Percentiles rank a stretch among this genome's conserved stretches.
Conservation (phyloP, 306 rosid genomes). For the Trifolium repens region DNA sequence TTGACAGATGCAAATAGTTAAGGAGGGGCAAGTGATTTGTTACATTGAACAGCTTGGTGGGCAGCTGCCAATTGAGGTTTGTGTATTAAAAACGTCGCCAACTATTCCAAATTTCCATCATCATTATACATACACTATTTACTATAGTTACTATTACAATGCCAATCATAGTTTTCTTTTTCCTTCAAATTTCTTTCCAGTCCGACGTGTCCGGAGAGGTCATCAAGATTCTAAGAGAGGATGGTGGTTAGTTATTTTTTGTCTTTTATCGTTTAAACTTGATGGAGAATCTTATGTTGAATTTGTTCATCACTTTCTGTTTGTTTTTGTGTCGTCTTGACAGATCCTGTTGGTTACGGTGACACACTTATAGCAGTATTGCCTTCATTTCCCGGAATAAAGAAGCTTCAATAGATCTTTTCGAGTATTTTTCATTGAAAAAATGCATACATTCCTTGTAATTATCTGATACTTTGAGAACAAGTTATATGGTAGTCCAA, state of each 20-base stretch:
- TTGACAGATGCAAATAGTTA: constrained; percentile 74
- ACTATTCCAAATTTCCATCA: not conserved
- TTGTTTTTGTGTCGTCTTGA: not conserved
- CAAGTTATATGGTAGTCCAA: not conserved
- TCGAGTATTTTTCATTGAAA: not conserved
- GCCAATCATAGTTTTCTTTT: not conserved
- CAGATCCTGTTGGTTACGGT: constrained; percentile 94
- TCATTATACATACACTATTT: not conserved
- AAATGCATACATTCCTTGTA: constrained; percentile 13
- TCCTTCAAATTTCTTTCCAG: constrained; percentile 47
- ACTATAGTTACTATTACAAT: not conserved
- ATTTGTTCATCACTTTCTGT: constrained; percentile 2
- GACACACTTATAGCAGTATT: constrained; percentile 82
- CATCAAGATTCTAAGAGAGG: constrained; percentile 74
- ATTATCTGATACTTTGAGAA: constrained; percentile 12
- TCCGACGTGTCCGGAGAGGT: constrained; percentile 87
- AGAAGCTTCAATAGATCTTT: constrained; percentile 71
- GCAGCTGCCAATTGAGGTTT: constrained; percentile 81
- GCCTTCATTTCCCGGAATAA: constrained; percentile 91
- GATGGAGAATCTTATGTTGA: not conserved
- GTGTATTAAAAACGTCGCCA: constrained; percentile 29
- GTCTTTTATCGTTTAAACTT: not conserved
- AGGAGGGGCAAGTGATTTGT: constrained; percentile 89
- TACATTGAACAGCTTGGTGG: constrained; percentile 87
- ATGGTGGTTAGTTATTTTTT: constrained; percentile 74